Evolutionary conservation across 2,329 filamentous ascomycete genomes (phyloP).

Genomic region (Elsinoe australis): DNA sequence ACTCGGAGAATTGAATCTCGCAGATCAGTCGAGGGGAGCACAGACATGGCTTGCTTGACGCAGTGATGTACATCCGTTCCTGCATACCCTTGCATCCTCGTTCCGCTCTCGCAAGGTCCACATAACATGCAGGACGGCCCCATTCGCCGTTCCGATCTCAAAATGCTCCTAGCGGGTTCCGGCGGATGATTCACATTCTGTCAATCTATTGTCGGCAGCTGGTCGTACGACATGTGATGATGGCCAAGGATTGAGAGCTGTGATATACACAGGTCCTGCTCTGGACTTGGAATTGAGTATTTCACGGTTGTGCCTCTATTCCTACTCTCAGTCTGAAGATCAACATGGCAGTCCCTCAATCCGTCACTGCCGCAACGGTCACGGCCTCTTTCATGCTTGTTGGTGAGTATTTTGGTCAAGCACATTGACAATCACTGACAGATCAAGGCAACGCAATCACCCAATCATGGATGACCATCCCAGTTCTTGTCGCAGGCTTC

Average conservation of each 20-base stretch:
- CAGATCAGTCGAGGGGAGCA: background rate
- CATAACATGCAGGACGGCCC: conserved; percentile 1
- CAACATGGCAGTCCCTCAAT: background rate
- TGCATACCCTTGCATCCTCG: conserved; percentile 3
- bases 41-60: background rate
- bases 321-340: background rate
- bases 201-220: too few relatives aligned
- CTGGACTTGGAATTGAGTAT: too few relatives aligned
- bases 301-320: too few relatives aligned
- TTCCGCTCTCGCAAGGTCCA: background rate
- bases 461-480: conserved; percentile 47
- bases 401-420: background rate
- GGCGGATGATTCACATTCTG: too few relatives aligned
- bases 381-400: conserved; percentile 13
- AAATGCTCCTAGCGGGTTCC: too few relatives aligned
- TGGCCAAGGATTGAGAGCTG: too few relatives aligned
- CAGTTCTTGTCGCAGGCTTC: conserved; percentile 43
- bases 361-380: conserved; percentile 10
- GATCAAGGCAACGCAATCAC: conserved; percentile 45
- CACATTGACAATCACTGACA: background rate
- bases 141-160: too few relatives aligned
- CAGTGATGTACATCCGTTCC: background rate
- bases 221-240: too few relatives aligned
- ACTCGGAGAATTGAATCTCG: too few relatives aligned
- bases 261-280: too few relatives aligned